phyloP scores from a whole-genome alignment of 2,329 filamentous ascomycete genomes.

The Boeremia lycopersici region DNA sequence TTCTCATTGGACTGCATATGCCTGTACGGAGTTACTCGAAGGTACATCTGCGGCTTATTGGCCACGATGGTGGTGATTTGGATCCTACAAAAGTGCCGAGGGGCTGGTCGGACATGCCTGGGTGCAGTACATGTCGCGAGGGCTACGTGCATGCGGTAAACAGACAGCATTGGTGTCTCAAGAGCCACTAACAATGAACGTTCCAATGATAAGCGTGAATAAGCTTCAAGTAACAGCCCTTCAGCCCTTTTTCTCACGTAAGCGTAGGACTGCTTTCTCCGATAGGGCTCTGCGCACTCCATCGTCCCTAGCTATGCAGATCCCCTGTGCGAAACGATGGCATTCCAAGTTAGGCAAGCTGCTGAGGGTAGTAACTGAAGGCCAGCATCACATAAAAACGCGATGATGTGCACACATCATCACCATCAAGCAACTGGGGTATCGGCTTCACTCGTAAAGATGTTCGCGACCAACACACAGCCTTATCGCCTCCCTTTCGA shows the following conservation, averaged over 20 bases:
- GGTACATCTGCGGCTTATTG: too few relatives aligned
- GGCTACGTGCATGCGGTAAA: background rate
- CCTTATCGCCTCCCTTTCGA: slow-evolving; percentile 6
- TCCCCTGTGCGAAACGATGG: background rate
- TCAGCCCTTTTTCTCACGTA: slow-evolving; percentile 6
- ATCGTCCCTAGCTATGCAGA: background rate
- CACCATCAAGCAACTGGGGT: too few relatives aligned
- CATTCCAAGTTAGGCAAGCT: background rate
- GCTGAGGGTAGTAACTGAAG: background rate
- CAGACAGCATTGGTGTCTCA: background rate
- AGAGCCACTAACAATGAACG: background rate
- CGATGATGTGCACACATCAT: background rate
- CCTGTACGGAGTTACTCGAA: too few relatives aligned
- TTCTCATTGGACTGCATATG: too few relatives aligned
- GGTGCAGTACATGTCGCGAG: background rate
- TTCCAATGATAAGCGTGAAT: slow-evolving; percentile 7
- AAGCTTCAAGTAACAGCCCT: slow-evolving; percentile 2
- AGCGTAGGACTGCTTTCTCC: background rate
- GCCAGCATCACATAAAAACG: background rate
- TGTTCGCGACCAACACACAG: slow-evolving; percentile 13
- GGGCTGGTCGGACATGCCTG: too few relatives aligned
- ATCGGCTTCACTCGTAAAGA: background rate
- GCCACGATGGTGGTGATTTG: too few relatives aligned
- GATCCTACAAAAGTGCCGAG: too few relatives aligned
- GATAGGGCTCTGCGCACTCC: background rate